Conservation (phyloP, 768 basidiomycete genomes). For the Leccinellum albellum region DNA sequence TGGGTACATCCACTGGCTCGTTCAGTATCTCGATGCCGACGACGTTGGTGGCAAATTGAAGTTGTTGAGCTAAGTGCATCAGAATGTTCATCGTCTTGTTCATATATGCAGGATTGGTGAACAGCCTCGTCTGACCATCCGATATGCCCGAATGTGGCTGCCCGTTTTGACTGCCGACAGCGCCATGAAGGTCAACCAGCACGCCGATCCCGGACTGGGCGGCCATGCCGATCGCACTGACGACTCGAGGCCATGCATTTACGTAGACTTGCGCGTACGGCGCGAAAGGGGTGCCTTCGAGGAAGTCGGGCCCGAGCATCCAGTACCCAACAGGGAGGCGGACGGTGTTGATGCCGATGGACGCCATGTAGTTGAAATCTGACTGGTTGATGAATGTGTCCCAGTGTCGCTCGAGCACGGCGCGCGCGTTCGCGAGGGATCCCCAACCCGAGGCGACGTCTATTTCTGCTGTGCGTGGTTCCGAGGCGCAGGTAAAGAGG, state of each 20-base stretch:
- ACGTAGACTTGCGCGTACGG: slow-evolving; percentile 40
- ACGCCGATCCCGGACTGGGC: slow-evolving; percentile 42
- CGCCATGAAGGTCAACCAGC: slow-evolving; percentile 52
- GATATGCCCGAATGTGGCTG: slow-evolving; percentile 33
- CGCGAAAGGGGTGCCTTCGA: slow-evolving; percentile 39
- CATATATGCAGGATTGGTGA: slow-evolving; percentile 32
- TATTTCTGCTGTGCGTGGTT: slow-evolving; percentile 49
- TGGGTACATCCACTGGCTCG: slow-evolving; percentile 47
- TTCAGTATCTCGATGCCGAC: slow-evolving; percentile 60
- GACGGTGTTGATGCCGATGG: slow-evolving; percentile 57
- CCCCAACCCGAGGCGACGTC: slow-evolving; percentile 62
- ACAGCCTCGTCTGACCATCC: slow-evolving; percentile 38
- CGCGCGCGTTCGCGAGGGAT: slow-evolving; percentile 36
- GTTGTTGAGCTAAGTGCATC: slow-evolving; percentile 33
- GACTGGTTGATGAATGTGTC: slow-evolving; percentile 62
- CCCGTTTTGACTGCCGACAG: slow-evolving; percentile 47
- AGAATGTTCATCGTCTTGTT: slow-evolving; percentile 39
- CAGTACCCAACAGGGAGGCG: slow-evolving; percentile 62
- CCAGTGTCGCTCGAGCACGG: slow-evolving; percentile 69
- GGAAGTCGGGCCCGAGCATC: slow-evolving; percentile 26
- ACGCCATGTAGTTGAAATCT: slow-evolving; percentile 62
- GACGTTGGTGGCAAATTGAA: slow-evolving; percentile 45
- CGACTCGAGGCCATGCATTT: slow-evolving; percentile 37
- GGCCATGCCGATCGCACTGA: slow-evolving; percentile 43
- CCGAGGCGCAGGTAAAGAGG: slow-evolving; percentile 55